Evolutionary conservation across 495 filamentous ascomycete genomes (phyloP), one percentile per base, ranked within the genome.

Genomic region (Extremus antarcticus): DNA sequence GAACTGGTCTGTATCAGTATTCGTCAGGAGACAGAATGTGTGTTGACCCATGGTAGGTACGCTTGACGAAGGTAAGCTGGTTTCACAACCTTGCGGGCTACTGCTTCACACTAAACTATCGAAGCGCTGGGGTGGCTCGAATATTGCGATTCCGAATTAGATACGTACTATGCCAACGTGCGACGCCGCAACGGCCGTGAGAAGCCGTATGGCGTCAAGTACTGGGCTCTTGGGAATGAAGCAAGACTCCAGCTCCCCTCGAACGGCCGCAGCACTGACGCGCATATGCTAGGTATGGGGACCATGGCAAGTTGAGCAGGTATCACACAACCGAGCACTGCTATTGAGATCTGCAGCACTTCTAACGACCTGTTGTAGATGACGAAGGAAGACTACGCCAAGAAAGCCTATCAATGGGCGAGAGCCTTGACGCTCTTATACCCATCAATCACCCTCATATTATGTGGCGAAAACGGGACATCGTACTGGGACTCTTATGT

Each of bases 131-230:
- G 72, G 10, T 90, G 86, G 86, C 71, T 89, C 29, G 86, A 90
- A 61, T 90, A 90, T 68, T 89, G 86, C 71, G 89, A 88, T 63
- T 79, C 80, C 35, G 77, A 74, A 8, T 72, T 75, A 29, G 74
- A 90, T 65, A 90, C 86, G 13, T 76, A 88, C 71, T 89, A 86
- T 68, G 86, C 86, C 49, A 88, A 89, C 64, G 68, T 88, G 46
- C 78, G 86, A 17, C 74, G 86, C 16, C 77, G 82, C 58, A 82
- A 89, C 65, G 86, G 86, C 1, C 78, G 74, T 20, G 72, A 81
- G 51, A 76, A 87, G 64, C 86, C 86, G 4, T 89, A 89, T 66
- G 78, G 80, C 72, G 77, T 81, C 43, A 82, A 79, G 66, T 82
- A 82, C 69, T 82, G 78, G 78, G 77, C 78, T 25, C 71, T 82